Conservation (phyloP, 2,329 filamentous ascomycete species). For the Colletotrichum sp. region DNA sequence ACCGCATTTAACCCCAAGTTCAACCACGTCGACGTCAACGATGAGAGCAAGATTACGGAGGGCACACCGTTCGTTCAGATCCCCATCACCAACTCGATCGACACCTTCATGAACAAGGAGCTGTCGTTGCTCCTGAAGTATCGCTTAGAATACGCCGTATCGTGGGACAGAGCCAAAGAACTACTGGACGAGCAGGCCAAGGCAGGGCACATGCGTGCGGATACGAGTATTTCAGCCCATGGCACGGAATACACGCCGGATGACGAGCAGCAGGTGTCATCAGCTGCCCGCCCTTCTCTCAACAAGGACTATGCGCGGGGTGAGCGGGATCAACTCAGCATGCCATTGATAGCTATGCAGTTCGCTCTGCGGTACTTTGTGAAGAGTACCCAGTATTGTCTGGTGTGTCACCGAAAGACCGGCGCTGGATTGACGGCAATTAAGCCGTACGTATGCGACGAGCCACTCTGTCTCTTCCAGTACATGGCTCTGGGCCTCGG, state of each 20-base stretch:
- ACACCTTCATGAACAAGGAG: slow-evolving; percentile 69
- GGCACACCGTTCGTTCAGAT: slow-evolving; percentile 52
- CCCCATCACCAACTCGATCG: slow-evolving; percentile 76
- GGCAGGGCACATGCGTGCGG: neutral
- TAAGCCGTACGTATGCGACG: slow-evolving; percentile 81
- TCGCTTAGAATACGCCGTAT: slow-evolving; percentile 26
- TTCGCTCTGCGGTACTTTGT: slow-evolving; percentile 79
- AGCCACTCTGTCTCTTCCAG: slow-evolving; percentile 81
- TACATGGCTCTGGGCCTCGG: slow-evolving; percentile 89
- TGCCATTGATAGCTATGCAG: slow-evolving; percentile 70
- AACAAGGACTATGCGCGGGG: slow-evolving; percentile 5
- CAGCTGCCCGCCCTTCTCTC: neutral
- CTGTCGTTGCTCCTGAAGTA: slow-evolving; percentile 68
- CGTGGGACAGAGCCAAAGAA: slow-evolving; percentile 22
- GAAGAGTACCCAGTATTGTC: slow-evolving; percentile 84
- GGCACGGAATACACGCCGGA: neutral
- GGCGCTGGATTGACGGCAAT: slow-evolving; percentile 71
- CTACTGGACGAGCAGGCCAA: neutral
- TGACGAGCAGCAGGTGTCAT: neutral
- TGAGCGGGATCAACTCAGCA: slow-evolving; percentile 38
- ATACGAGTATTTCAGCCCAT: neutral
- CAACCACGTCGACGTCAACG: neutral
- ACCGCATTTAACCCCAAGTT: slow-evolving; percentile 48
- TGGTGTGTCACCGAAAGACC: slow-evolving; percentile 76
- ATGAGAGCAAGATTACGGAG: neutral